Conservation (phyloP, 805 yeast genomes). For the Schwanniomyces pseudopolymorphus region DNA sequence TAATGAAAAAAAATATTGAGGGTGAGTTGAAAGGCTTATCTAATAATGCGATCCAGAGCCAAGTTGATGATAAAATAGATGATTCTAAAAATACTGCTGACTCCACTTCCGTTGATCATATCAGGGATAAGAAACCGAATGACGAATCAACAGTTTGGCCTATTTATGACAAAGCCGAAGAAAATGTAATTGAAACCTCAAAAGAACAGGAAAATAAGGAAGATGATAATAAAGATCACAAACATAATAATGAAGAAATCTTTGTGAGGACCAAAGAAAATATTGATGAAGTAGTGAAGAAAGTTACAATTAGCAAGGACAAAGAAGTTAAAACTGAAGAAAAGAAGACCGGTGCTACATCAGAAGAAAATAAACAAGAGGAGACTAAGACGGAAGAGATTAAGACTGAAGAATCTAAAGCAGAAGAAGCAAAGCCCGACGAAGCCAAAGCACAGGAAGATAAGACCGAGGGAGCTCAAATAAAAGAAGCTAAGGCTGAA, state of each 20-base stretch:
- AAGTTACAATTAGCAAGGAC: not conserved
- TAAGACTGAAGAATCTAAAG: not conserved
- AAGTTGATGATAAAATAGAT: not conserved
- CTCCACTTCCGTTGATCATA: not conserved
- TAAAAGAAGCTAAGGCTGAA: not conserved
- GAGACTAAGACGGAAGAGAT: conserved; percentile 3
- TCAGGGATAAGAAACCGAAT: too few species aligned
- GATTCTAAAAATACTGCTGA: not conserved
- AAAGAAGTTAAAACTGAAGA: not conserved
- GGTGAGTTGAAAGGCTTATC: conserved; percentile 13
- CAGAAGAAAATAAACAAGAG: not conserved
- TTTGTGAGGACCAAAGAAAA: not conserved
- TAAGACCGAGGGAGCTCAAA: not conserved
- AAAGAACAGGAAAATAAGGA: not conserved
- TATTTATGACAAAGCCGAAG: not conserved
- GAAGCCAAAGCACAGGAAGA: not conserved
- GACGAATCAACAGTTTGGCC: not conserved
- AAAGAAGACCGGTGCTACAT: conserved; percentile 1
- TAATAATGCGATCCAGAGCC: conserved; percentile 3
- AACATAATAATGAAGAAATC: not conserved
- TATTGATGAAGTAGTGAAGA: too few species aligned
- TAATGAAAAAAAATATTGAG: conserved; percentile 41
- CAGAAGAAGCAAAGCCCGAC: not conserved
- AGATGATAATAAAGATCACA: not conserved
- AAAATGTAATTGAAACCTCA: not conserved